Percentiles rank a stretch among this genome's conserved stretches.
These are phyloP conservation scores for Phaeosphaeriaceae sp. DNA, from an alignment of 2,329 filamentous ascomycete species.

Conservation along the genomic window DNA sequence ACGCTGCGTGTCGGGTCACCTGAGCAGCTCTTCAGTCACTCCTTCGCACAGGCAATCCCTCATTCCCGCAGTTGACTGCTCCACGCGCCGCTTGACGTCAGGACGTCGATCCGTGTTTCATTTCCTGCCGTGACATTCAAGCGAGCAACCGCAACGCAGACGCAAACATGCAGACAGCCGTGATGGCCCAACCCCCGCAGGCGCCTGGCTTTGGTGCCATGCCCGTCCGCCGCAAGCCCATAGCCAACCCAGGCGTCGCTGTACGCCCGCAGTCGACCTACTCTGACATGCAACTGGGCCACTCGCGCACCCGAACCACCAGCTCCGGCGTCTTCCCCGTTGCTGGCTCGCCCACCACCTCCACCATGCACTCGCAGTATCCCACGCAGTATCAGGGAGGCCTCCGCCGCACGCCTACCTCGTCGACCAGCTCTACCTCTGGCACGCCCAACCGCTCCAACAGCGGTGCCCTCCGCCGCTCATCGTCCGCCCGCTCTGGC, in stretches of 20 bases:
- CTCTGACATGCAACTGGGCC: constrained; percentile 33
- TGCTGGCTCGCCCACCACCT: constrained; percentile 29
- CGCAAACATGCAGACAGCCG: constrained; percentile 36
- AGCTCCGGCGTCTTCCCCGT: constrained; percentile 46
- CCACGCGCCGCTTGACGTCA: constrained; percentile 30
- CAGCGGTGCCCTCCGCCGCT: constrained; percentile 69
- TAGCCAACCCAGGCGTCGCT: constrained; percentile 40
- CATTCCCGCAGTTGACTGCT: constrained; percentile 18
- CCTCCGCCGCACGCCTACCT: constrained; percentile 67
- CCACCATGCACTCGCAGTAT: constrained; percentile 44
- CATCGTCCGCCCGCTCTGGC: constrained; percentile 79
- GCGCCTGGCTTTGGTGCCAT: constrained; percentile 34
- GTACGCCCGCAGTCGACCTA: constrained; percentile 37
- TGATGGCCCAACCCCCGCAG: constrained; percentile 34
- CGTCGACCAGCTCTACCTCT: constrained; percentile 70
- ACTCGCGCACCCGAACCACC: constrained; percentile 47
- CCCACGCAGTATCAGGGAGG: constrained; percentile 43
- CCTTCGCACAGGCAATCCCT: background rate
- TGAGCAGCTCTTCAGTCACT: background rate
- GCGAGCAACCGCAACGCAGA: constrained; percentile 7
- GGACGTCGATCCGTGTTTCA: constrained; percentile 36
- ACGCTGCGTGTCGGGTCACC: background rate
- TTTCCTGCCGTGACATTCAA: constrained; percentile 17
- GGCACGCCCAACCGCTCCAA: constrained; percentile 56
- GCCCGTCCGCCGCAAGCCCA: constrained; percentile 44